phyloP scores from a whole-genome alignment of 164 flowering plant species.

The Houttuynia cordata region DNA sequence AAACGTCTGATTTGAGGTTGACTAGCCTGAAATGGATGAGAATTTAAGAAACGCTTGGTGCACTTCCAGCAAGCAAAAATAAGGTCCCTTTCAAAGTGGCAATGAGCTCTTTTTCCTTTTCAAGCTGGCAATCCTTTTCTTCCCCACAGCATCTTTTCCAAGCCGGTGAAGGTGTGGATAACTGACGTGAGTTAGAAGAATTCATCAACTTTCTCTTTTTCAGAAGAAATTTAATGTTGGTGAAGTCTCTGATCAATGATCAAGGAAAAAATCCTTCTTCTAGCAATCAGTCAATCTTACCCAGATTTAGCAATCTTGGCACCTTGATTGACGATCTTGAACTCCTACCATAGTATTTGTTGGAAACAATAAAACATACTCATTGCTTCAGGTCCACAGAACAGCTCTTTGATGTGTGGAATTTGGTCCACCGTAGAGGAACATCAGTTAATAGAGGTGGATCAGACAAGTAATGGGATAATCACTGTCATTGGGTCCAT shows the following conservation, averaged over 20 bases:
- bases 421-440: no score
- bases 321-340: background rate
- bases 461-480: constrained; percentile 21
- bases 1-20: constrained; percentile 16
- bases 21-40: background rate
- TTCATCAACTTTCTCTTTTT: no score
- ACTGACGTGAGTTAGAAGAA: background rate
- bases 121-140: background rate
- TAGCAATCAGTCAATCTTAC: background rate
- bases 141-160: background rate
- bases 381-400: background rate
- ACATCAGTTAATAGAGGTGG: no score
- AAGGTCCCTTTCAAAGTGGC: background rate
- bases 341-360: background rate
- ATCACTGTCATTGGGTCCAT: constrained; percentile 30
- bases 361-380: no score
- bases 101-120: background rate
- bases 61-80: background rate
- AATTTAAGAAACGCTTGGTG: background rate
- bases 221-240: no score
- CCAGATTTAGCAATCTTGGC: background rate
- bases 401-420: background rate
- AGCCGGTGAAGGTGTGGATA: background rate
- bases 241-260: background rate
- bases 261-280: background rate